These are phyloP conservation scores for Metschnikowia arizonensis DNA, from an alignment of 805 yeast genomes.

Conservation along the genomic window DNA sequence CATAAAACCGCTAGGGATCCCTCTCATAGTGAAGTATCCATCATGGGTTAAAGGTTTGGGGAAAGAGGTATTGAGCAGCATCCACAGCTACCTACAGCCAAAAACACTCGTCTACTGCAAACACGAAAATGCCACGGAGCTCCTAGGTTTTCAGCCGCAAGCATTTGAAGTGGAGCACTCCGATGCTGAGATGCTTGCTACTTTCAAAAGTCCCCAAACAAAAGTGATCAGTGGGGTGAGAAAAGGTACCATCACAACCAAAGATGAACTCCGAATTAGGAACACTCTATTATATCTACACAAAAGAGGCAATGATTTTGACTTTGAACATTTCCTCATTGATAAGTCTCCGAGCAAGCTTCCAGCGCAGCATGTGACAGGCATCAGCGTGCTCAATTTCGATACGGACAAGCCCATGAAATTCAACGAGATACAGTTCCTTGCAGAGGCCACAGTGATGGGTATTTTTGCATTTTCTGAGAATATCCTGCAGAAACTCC, in stretches of 20 bases:
- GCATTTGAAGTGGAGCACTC: slow-evolving; percentile 26
- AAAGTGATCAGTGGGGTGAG: slow-evolving; percentile 13
- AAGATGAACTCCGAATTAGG: slow-evolving; percentile 51
- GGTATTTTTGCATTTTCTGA: slow-evolving; percentile 9
- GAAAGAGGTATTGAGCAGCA: slow-evolving; percentile 51
- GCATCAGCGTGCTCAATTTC: slow-evolving; percentile 12
- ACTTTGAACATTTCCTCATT: slow-evolving; percentile 12
- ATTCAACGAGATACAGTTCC: not conserved
- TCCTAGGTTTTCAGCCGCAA: slow-evolving; percentile 18
- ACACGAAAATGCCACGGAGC: slow-evolving; percentile 19
- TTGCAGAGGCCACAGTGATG: slow-evolving; percentile 17
- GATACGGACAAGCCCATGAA: slow-evolving; percentile 5
- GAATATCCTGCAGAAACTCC: not conserved
- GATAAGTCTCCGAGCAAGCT: slow-evolving; percentile 10
- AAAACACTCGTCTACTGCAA: slow-evolving; percentile 52
- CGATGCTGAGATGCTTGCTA: slow-evolving; percentile 15
- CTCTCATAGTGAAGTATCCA: slow-evolving; percentile 69
- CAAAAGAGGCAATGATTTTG: slow-evolving; percentile 18
- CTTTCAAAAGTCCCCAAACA: slow-evolving; percentile 4
- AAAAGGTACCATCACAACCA: slow-evolving; percentile 35
- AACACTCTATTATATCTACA: slow-evolving; percentile 56
- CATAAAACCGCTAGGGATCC: slow-evolving; percentile 24
- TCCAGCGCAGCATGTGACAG: slow-evolving; percentile 8
- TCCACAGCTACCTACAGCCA: slow-evolving; percentile 47
- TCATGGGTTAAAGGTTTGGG: slow-evolving; percentile 94